Percentiles rank a stretch among this genome's conserved stretches.
phyloP scores from a whole-genome alignment of 2,329 filamentous ascomycete genomes.

The Neofusicoccum parvum region DNA sequence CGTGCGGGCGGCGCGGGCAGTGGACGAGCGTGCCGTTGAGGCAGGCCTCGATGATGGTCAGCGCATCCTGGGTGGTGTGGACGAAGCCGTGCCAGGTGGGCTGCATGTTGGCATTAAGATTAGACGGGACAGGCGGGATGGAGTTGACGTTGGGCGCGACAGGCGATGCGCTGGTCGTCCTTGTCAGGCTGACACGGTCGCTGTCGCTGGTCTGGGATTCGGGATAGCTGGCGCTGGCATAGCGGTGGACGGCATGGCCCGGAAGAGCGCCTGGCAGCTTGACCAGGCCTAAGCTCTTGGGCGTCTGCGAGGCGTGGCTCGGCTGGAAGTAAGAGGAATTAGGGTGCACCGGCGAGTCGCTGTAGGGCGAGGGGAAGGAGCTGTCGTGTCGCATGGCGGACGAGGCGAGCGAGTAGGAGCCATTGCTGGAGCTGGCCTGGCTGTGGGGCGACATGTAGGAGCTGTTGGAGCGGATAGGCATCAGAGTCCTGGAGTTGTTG shows the following conservation, averaged over 20 bases:
- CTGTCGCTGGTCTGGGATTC: conserved; percentile 16
- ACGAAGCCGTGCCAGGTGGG: conserved; percentile 71
- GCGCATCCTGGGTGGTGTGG: conserved; percentile 70
- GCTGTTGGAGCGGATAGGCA: conserved; percentile 13
- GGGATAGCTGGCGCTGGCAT: conserved; percentile 10
- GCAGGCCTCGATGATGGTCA: conserved; percentile 79
- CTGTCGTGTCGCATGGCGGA: conserved; percentile 10
- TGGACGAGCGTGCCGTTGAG: conserved; percentile 71
- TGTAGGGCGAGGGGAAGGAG: conserved; percentile 12
- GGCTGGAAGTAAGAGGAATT: conserved; percentile 8
- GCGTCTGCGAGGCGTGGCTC: neutral
- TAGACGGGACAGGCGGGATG: conserved; percentile 15
- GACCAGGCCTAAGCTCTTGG: conserved; percentile 6
- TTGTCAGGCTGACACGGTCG: conserved; percentile 2
- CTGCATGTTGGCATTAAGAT: conserved; percentile 46
- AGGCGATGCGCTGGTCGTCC: conserved; percentile 12
- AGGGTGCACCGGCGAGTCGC: conserved; percentile 11
- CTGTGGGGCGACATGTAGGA: conserved; percentile 11
- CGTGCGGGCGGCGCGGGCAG: conserved; percentile 81
- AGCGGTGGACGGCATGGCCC: conserved; percentile 3
- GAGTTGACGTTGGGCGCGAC: conserved; percentile 8
- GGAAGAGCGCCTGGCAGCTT: conserved; percentile 2
- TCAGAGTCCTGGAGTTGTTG: conserved; percentile 7
- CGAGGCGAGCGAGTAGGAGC: conserved; percentile 1
- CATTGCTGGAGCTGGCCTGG: conserved; percentile 14